Evolutionary conservation across 768 basidiomycete species (phyloP), one percentile per base, ranked within the genome.

Genomic region (Leccinum obscurum): DNA sequence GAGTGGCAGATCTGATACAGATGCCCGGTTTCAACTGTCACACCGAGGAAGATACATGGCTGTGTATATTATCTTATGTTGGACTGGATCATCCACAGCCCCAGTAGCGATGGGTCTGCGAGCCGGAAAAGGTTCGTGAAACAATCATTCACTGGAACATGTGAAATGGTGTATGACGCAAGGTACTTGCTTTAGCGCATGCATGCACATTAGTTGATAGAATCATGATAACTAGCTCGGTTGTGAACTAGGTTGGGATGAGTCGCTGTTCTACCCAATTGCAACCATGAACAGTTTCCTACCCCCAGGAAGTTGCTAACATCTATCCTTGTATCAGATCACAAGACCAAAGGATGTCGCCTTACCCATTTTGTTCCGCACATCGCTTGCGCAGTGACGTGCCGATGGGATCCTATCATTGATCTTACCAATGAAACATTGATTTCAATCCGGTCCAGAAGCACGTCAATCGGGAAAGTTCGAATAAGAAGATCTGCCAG

Each of bases 401-500:
- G n/a, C 14, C 17, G 13, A 30, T n/a, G 7, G 14, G 15, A 50
- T 26, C 14, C 49, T 15, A 51, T 51, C 50, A 49, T 3, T 17
- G 57, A 22, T 55, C 51, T 13, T 54, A 10, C 22, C 11, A 79
- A 76, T 8, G 26, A 51, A 51, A 51, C 50, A 17, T 5, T 14
- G 10, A 22, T 51, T 30, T 51, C 50, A 30, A 11, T 10, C 28
- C 10, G 17, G 50, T 17, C 50, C 11, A 28, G 26, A 51, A 26
- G 77, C 76, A 6, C 81, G 79, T 57, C 70, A 69, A 7, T 65
- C 77, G 24, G 73, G 10, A 11, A 10, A n/a, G 28, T 52, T 51
- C 73, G n/a, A 81, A 86, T 28, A 73, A 78, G 6, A 74, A 34
- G 32, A 34, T 34, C 35, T 54, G 41, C 54, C 39, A n/a, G 41